Evolutionary conservation across 306 rosid genomes (phyloP).

Genomic region (Macrotyloma uniflorum): DNA sequence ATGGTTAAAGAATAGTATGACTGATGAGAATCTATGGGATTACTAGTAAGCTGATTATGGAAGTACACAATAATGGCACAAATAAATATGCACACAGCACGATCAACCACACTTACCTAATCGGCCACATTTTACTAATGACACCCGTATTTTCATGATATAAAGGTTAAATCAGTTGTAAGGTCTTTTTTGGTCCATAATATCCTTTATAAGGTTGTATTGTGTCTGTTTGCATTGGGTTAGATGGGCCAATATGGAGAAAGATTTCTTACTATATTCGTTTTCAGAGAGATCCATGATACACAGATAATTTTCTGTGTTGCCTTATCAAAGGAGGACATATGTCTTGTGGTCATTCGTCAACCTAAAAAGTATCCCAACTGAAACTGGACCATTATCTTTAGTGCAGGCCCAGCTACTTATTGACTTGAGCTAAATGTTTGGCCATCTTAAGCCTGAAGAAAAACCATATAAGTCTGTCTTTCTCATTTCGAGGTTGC

Average conservation of each 20-base stretch:
- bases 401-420: slow-evolving; percentile 9
- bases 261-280: background rate
- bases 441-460: background rate
- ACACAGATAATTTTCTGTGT: background rate
- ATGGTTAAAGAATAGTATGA: background rate
- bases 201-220: background rate
- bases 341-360: background rate
- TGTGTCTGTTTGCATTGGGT: background rate
- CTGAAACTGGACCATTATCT: slow-evolving; percentile 15
- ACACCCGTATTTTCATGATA: slow-evolving; percentile 3
- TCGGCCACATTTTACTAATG: background rate
- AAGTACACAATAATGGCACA: slow-evolving; percentile 18
- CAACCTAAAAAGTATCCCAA: background rate
- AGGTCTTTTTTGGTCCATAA: background rate
- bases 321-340: slow-evolving; percentile 9
- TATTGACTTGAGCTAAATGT: slow-evolving; percentile 13
- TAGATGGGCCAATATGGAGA: background rate
- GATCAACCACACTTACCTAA: slow-evolving; percentile 23
- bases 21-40: slow-evolving; percentile 2
- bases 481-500: background rate
- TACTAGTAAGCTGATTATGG: background rate
- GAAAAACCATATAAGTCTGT: slow-evolving; percentile 11
- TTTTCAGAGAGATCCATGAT: background rate
- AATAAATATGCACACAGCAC: slow-evolving; percentile 1
- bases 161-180: background rate